Base-by-base conservation (phyloP, 805 yeast species). In the Komagataella ulmi region DNA sequence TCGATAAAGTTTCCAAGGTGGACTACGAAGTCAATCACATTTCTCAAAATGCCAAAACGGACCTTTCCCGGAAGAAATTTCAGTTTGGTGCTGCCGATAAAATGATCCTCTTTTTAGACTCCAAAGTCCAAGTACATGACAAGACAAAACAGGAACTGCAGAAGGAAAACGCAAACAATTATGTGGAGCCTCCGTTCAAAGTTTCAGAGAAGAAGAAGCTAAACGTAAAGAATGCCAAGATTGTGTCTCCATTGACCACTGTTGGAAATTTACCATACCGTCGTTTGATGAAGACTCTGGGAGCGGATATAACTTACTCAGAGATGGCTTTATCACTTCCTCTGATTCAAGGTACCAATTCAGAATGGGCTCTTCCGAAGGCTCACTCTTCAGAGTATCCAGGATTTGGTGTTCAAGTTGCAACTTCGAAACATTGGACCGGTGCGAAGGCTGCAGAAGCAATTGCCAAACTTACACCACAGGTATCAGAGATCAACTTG, bases 291-390 rank as follows among this genome's bases (percentile, higher is more conserved):
- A 85, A 83, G 60, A 75, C 83, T 1, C 66, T 88, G 40, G 97
- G 97, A 17, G 96, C 96, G 10, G 97, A 93, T 60, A 76, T 89
- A 17, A 93, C 99, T 0, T 93, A 87, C 64, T 78, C 90, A 45
- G 99, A 93, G 69, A 93, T 93, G 99, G 97, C 98, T 0, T 72
- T 93, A 44, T 71, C 86, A 2, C 69, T 87, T 50, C 97, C 98
- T 1, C 70, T 93, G 51, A 69, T 93, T 23, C 96, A 88, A 64
- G 99, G 97, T 24, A 77, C 84, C 17, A 88, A 88, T 63, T 80
- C 95, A 2, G 99, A 93, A 66, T 93, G 99, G 99, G 99, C 99
- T 0, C 72, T 93, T 48, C 88, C 96, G 18, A 86, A 90, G 60
- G 93, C 96, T 4, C 97, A 93, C 64, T 64, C 68, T 18, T 68